phyloP scores from a whole-genome alignment of 805 yeast genomes.

The Huiozyma sinensis region DNA sequence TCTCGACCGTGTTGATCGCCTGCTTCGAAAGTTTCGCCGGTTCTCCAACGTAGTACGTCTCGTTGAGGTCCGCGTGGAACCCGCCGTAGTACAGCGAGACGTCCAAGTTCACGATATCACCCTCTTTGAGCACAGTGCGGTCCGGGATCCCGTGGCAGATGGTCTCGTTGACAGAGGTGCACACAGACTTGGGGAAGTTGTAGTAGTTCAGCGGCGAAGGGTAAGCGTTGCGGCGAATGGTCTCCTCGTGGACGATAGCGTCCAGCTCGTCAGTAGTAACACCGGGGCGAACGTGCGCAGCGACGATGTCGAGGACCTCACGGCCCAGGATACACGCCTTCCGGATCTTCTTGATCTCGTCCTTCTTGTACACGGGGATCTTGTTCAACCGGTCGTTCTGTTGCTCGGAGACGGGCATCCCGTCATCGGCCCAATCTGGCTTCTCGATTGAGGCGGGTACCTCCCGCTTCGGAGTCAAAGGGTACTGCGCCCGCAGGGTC shows the following conservation, averaged over 20 bases:
- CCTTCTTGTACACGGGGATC: slow-evolving; percentile 52
- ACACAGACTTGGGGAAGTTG: slow-evolving; percentile 83
- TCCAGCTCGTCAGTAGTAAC: slow-evolving; percentile 90
- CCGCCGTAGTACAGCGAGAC: slow-evolving; percentile 80
- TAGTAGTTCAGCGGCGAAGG: slow-evolving; percentile 94
- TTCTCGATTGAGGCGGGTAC: slow-evolving; percentile 60
- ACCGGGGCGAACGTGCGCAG: slow-evolving; percentile 75
- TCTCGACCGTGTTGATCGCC: slow-evolving; percentile 80
- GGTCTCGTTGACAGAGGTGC: slow-evolving; percentile 90
- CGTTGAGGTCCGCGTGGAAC: slow-evolving; percentile 88
- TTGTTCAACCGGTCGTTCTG: slow-evolving; percentile 55
- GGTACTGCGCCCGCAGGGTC: slow-evolving; percentile 64
- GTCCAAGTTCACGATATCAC: slow-evolving; percentile 89
- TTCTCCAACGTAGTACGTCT: slow-evolving; percentile 93
- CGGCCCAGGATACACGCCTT: slow-evolving; percentile 68
- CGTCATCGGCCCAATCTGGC: slow-evolving; percentile 80
- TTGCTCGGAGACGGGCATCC: slow-evolving; percentile 72
- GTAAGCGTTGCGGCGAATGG: slow-evolving; percentile 78
- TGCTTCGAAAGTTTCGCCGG: slow-evolving; percentile 42
- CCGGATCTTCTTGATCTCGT: slow-evolving; percentile 64
- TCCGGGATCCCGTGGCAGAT: slow-evolving; percentile 98
- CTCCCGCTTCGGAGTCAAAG: slow-evolving; percentile 58
- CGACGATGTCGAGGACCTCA: slow-evolving; percentile 84
- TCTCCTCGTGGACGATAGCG: slow-evolving; percentile 73
- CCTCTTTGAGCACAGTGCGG: slow-evolving; percentile 73